Evolutionary conservation across 2,329 filamentous ascomycete species (phyloP), one percentile per base, ranked within the genome.

Genomic region (Neonectria magnoliae): DNA sequence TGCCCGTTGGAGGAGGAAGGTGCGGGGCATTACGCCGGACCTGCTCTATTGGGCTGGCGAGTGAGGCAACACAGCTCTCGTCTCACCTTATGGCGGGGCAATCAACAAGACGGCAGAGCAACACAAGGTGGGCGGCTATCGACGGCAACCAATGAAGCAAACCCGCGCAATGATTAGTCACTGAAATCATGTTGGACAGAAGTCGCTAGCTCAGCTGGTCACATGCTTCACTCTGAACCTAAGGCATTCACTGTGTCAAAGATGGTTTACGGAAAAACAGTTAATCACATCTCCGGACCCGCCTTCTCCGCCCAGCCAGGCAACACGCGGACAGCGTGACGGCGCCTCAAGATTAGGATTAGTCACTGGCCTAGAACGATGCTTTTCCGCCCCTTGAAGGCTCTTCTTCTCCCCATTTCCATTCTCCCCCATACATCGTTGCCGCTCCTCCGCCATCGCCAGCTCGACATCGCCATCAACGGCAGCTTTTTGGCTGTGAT

Each of bases 21-120:
- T 83, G 82, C 82, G 82, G 82, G 82, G 82, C 82, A 84, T 83
- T 72, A 70, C 74, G 70, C 68, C 67, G 68, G 67, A 67, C 71
- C 65, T 72, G 65, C 72, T 73, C 58, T 68, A 75, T 71, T 61
- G 56, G 67, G 71, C 64, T 65, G 69, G 55, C 63, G 66, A 65
- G 63, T 69, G 63, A 73, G 68, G 64, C 59, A 69, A 59, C 62
- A 64, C 68, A 68, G 66, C 62, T 60, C 44, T 47, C 45, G 60
- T 56, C 66, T 69, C 61, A 70, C 66, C 67, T 70, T 69, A 66
- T 73, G 73, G 73, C 73, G 73, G 73, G 73, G 73, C 64, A 65
- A 66, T 60, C 48, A 47, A 45, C 57, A 33, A 56, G 58, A 50
- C 57, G 56, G 25, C 38, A 57, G 33, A 62, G 53, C 56, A 59